These are phyloP conservation scores for Chaetomiaceae sp. DNA, from an alignment of 2,329 filamentous ascomycete genomes.

Conservation along the genomic window DNA sequence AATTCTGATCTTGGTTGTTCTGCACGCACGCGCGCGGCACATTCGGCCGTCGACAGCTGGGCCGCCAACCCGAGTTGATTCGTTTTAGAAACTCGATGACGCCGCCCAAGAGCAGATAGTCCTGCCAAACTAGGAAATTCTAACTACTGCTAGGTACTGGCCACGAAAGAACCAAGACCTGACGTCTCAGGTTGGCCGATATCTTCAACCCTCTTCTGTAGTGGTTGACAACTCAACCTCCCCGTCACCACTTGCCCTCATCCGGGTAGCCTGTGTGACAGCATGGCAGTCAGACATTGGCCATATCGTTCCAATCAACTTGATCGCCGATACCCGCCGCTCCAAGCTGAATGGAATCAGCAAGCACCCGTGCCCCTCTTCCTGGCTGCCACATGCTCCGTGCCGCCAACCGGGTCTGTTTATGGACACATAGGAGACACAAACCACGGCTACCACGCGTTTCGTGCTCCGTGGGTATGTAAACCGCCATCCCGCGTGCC, in stretches of 20 bases:
- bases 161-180: too few relatives aligned
- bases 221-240: not conserved
- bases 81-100: not conserved
- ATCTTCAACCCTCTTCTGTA: not conserved
- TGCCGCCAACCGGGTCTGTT: not conserved
- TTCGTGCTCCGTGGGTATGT: too few relatives aligned
- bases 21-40: slow-evolving; percentile 5
- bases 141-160: too few relatives aligned
- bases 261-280: not conserved
- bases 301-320: not conserved
- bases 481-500: not conserved
- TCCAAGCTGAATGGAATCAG: not conserved
- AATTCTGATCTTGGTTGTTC: not conserved
- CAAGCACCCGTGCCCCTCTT: not conserved
- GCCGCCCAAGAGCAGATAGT: too few relatives aligned
- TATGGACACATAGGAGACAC: not conserved
- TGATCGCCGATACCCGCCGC: not conserved
- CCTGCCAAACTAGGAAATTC: too few relatives aligned
- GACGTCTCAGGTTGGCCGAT: too few relatives aligned
- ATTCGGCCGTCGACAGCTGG: too few relatives aligned
- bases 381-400: not conserved
- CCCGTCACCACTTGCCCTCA: not conserved
- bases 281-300: not conserved
- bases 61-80: too few relatives aligned
- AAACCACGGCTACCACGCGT: too few relatives aligned